Evolutionary conservation across 139 green algal genomes (phyloP), one percentile per base, ranked within the genome.

Genomic region (Penium margaritaceum): DNA sequence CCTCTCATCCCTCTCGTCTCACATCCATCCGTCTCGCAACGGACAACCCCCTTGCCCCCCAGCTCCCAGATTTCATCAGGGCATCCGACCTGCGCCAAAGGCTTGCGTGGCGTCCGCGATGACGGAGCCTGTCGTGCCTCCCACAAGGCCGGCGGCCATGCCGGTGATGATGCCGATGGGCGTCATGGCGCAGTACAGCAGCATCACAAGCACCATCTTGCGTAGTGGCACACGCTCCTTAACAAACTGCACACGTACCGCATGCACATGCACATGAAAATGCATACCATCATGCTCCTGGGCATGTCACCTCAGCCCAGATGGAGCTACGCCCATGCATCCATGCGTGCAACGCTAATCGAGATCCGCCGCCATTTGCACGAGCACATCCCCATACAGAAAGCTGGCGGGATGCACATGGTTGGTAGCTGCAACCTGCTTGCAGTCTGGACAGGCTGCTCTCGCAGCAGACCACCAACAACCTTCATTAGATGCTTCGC

Each of bases 141-240:
- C 27, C 21, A 79, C 68, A 2, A 79, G 29, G 29, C 39, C 17
- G 19, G 36, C 66, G 2, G 43, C 37, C 72, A 79, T 79, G 29
- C 72, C 72, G 6, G 37, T 67, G 5, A 79, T 21, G 24, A 79
- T 67, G 32, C 72, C 72, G 7, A 79, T n/a, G 14, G 72, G 72
- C 5, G 72, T 79, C 72, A 79, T 79, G 17, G 72, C 39, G 30
- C 72, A 79, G 63, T 79, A 79, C 2, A 79, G 17, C 30, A 79
- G 63, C 64, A 79, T 70, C 27, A 79, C 36, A 35, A 21, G n/a
- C 17, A 79, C 36, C 29, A 46, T 44, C 72, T 78, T 78, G 19
- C 17, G 9, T 27, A 79, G 14, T 2, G 64, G 32, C 33, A 79
- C 72, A 33, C 41, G 30, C 72, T 79, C 72, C 21, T 24, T 21